Evolutionary conservation across 1,284 basidiomycete species (phyloP), one percentile per base, ranked within the genome.

Genomic region (Heterobasidion annosum): DNA sequence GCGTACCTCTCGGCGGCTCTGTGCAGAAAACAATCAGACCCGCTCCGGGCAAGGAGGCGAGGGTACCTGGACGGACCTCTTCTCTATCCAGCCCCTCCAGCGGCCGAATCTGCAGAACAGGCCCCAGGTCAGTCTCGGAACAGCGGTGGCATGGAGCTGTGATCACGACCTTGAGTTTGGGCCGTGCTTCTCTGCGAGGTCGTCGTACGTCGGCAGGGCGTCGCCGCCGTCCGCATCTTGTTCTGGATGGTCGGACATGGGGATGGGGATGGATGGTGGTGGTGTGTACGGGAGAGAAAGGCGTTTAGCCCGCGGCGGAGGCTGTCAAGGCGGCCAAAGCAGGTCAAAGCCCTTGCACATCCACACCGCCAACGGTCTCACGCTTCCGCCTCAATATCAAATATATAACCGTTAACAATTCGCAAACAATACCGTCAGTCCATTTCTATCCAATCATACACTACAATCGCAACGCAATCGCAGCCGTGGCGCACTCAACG

Each of bases 21-120:
- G 60, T 13, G 58, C 45, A 44, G 18, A 50, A n/a, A 18, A 46
- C 15, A 48, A 52, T 46, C 40, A 43, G 45, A 19, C 10, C 34
- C 46, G 37, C n/a, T 8, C n/a, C 47, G 45, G 57, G 25, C 34
- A 50, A 51, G 34, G 44, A 57, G 50, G 51, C 56, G 40, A 52
- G n/a, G 40, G 32, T 32, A 12, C 48, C 34, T n/a, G 42, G 3
- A 57, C 69, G 54, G 58, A 85, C 88, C 88, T 77, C 68, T 91
- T 91, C 72, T 91, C 88, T 56, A 91, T 86, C 88, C 88, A 91
- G 16, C 82, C 79, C 64, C 76, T 79, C 88, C 88, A 91, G 57
- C 88, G 75, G 42, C 89, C 88, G 62, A 91, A 90, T 63, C 88
- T 54, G 52, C 25, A 3, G 48, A 25, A 25, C 25, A 25, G 25